A percentile compares a stretch with the other conserved stretches of the same genome.
Conservation (phyloP, 2,329 filamentous ascomycete species). For the Arthrobotrys sinensis region DNA sequence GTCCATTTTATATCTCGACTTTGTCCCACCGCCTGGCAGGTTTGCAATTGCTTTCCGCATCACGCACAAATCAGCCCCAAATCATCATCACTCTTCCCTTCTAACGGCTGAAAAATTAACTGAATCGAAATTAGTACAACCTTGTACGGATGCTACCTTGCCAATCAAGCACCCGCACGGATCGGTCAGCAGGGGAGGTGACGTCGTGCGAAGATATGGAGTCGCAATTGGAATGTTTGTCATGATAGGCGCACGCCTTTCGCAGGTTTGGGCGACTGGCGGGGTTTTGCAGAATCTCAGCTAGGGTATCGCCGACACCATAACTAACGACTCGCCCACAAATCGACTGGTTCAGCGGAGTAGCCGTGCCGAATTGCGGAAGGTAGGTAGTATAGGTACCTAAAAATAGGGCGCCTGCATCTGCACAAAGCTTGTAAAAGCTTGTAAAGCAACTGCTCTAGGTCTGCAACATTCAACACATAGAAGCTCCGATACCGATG, state of each 20-base stretch:
- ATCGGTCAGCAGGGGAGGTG: constrained; percentile 30
- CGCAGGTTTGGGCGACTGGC: neutral
- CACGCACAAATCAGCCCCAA: neutral
- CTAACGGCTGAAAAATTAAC: neutral
- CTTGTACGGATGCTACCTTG: constrained; percentile 49
- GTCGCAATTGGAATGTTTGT: constrained; percentile 39
- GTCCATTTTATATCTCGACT: constrained; percentile 9
- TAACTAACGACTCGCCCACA: neutral
- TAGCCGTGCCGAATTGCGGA: constrained; percentile 36
- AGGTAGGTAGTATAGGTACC: neutral
- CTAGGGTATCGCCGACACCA: constrained; percentile 15
- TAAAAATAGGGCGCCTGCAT: constrained; percentile 26
- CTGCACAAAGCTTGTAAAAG: constrained; percentile 5
- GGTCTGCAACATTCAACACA: constrained; percentile 20
- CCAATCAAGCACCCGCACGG: constrained; percentile 27
- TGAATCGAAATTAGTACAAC: constrained; percentile 25
- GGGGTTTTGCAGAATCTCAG: neutral
- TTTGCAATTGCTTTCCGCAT: constrained; percentile 8
- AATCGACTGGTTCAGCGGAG: constrained; percentile 6
- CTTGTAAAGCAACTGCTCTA: neutral
- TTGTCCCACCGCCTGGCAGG: neutral
- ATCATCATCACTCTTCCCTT: constrained; percentile 4
- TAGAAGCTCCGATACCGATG: no score
- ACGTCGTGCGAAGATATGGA: constrained; percentile 33
- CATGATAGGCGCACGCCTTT: neutral